Percentiles rank a stretch among this genome's conserved stretches.
Conservation (phyloP, 495 filamentous ascomycete genomes). For the Aspergillus asperescens region DNA sequence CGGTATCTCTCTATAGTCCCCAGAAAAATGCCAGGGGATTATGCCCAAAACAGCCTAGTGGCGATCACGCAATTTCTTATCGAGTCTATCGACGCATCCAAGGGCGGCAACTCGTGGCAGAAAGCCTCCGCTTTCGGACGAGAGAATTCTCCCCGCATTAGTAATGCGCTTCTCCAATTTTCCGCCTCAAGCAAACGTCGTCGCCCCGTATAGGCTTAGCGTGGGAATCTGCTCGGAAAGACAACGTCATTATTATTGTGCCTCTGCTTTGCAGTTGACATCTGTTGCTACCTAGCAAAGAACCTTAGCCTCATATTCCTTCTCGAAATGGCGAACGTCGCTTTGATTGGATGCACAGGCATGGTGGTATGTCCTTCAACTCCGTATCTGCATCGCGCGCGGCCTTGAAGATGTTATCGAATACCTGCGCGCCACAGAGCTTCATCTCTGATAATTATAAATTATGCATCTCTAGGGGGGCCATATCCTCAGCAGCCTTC, state of each 20-base stretch:
- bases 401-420: not conserved
- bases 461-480: constrained; percentile 30
- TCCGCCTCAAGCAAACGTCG: constrained; percentile 14
- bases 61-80: constrained; percentile 35
- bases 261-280: not conserved
- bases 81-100: too few species aligned
- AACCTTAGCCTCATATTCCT: too few species aligned
- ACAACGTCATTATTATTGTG: constrained; percentile 12
- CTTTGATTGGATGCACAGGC: constrained; percentile 43
- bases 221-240: not conserved
- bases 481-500: constrained; percentile 45
- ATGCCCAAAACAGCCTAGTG: constrained; percentile 36
- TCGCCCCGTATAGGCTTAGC: not conserved
- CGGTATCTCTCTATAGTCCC: constrained; percentile 3
- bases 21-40: constrained; percentile 34
- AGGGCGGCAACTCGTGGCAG: constrained; percentile 21
- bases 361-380: constrained; percentile 40
- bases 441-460: not conserved
- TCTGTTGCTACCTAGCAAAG: too few species aligned
- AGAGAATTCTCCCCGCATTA: constrained; percentile 14
- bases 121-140: constrained; percentile 21
- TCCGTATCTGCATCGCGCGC: not conserved
- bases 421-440: not conserved
- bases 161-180: constrained; percentile 12
- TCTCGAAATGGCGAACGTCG: constrained; percentile 39